Base-by-base conservation (phyloP, 1,139 yeast genomes). In the Kurtzmaniella natalensis region DNA sequence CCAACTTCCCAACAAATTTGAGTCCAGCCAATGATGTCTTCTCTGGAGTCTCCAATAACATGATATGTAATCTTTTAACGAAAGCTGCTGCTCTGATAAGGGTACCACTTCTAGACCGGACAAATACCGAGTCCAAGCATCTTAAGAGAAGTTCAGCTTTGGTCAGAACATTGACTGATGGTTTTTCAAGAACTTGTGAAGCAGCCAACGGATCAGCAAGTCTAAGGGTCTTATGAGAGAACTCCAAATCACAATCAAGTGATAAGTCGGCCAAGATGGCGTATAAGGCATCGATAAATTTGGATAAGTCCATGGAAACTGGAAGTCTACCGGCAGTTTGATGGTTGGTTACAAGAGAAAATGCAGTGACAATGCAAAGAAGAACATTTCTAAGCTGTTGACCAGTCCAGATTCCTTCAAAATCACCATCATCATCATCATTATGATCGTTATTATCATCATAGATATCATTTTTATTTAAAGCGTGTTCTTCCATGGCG, bases 311-410 rank as follows among this genome's bases (percentile, higher is more conserved):
- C 35, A 82, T 72, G 7, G 72, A 61, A 30, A 82, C 72, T 36
- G 83, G 83, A 25, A 69, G 47, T 43, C 55, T 65, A 3, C 73
- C 72, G 44, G 72, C 72, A 23, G 76, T 76, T 2, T 76, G 72
- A 51, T 88, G 92, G 40, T 82, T 87, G 1, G 85, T 72, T 14
- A 88, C 77, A 33, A 92, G 67, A 1, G 95, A 55, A 57, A 92
- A 92, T 7, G 97, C 88, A 1, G 97, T 89, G 11, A 84, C 89
- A 32, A 88, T 77, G 55, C 96, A 86, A 24, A 92, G 66, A 34
- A 92, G 63, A 0, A 86, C 70, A 41, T 87, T 89, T 45, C 96
- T 76, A n/a, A 72, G 50, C 38, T 71, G 69, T 31, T 47, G 51
- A 2, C 60, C 53, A 25, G 53, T 50, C 39, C 49, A 66, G 28